Base-by-base conservation (phyloP, 805 yeast species). In the Suhomyces prunicola region DNA sequence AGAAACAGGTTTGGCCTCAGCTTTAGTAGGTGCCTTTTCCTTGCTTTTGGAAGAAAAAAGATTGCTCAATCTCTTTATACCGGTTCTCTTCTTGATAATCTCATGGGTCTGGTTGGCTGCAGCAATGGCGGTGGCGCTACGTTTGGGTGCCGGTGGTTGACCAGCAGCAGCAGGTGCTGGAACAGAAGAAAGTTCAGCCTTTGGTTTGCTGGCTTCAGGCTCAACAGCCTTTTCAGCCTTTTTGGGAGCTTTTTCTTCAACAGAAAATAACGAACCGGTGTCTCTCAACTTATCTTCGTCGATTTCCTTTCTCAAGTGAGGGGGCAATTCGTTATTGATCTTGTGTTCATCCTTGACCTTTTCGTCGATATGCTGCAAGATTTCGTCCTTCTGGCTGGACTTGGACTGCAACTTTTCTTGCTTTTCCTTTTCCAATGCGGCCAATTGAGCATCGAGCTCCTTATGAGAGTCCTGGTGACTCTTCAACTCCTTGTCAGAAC, bases 261-360 rank as follows among this genome's bases (percentile, higher is more conserved):
- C 71, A 1, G 74, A 62, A 54, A 75, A 75, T 17, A 75, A 60
- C 1, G 78, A 73, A 4, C 72, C 67, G 17, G 75, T 70, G 56
- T 75, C 80, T 35, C 67, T 65, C 36, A 74, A 60, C 54, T 67
- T 66, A 46, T 57, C 55, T 54, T 74, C 79, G 54, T 73, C 67
- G 12, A 75, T 59, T 5, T 66, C 66, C 15, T 53, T 64, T 54
- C 70, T 73, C 60, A 82, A 69, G 65, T 82, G 86, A 48, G 78
- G 83, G 10, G 86, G 86, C 55, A 79, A 73, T 52, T 73, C 78
- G 12, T 58, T 63, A 59, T 81, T 80, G 59, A 82, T 78, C 51
- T 70, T 72, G 60, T 72, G 77, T 58, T 77, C 82, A 48, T 78
- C 80, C 48, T 67, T 81, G 68, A 75, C 74, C 57, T 64, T 62